Percentiles rank a stretch among this genome's conserved stretches.
Conservation (phyloP, 352 stramenopile species). For the Globisporangium cylindrosporum region DNA sequence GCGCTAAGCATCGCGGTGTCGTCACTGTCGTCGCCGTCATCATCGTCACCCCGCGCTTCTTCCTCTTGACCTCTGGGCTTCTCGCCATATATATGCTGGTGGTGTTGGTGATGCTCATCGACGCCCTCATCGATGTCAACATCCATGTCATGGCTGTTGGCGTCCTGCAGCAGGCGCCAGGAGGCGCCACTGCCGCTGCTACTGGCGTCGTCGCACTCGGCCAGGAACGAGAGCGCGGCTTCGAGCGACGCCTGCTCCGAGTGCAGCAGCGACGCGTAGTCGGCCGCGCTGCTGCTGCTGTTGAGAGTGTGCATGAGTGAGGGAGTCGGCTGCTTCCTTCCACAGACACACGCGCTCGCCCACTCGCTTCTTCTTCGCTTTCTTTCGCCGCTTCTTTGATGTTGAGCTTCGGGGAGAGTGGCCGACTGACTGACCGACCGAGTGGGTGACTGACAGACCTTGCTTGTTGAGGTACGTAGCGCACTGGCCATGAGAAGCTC, state of each 20-base stretch:
- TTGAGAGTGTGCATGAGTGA: background rate
- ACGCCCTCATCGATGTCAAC: slow-evolving; percentile 20
- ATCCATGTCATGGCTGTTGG: slow-evolving; percentile 25
- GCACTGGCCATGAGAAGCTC: no score
- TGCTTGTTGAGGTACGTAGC: no score
- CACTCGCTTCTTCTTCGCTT: background rate
- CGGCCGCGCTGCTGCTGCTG: background rate
- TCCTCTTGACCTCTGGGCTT: background rate
- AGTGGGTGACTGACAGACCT: no score
- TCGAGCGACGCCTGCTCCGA: slow-evolving; percentile 26
- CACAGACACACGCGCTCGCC: no score
- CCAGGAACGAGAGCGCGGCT: slow-evolving; percentile 38
- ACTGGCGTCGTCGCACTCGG: slow-evolving; percentile 32
- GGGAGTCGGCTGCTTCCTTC: background rate
- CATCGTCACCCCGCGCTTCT: background rate
- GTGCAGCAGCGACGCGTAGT: slow-evolving; percentile 11
- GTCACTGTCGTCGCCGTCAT: slow-evolving; percentile 13
- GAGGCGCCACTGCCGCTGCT: slow-evolving; percentile 25
- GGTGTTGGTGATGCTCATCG: background rate
- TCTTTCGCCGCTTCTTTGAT: background rate
- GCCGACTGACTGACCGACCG: background rate
- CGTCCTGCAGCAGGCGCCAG: slow-evolving; percentile 35
- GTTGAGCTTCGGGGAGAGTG: background rate
- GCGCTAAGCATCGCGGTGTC: slow-evolving; percentile 11
- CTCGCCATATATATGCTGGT: background rate